Evolutionary conservation across 768 basidiomycete species (phyloP), one percentile per base, ranked within the genome.

Genomic region (Mycena sanguinolenta): DNA sequence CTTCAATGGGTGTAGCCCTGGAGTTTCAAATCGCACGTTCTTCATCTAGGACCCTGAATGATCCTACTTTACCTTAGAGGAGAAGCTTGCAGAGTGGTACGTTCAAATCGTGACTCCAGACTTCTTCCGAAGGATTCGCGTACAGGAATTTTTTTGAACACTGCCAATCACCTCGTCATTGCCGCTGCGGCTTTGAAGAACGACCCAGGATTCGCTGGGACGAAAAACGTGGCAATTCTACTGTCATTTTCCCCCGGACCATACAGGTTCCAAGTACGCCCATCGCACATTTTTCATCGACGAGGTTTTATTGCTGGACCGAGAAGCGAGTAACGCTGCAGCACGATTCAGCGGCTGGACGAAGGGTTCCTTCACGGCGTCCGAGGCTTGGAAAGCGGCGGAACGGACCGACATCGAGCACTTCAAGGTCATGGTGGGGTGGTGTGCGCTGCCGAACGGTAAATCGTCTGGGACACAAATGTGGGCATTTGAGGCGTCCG

Each of bases 71-170:
- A 65, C 25, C 19, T 14, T 65, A 19, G 53, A 32, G 13, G 64
- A 65, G 8, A 65, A 65, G 28, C 1, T 52, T 4, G 14, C 27
- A 14, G 19, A 64, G 63, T 64, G 63, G 53, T 64, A 14, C 8
- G 36, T n/a, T n/a, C 36, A 38, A 38, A 7, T 38, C 36, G 14
- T 38, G n/a, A n/a, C n/a, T n/a, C n/a, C n/a, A n/a, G n/a, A n/a
- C n/a, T n/a, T n/a, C n/a, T n/a, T n/a, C n/a, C n/a, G n/a, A n/a
- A n/a, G n/a, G n/a, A n/a, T n/a, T n/a, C n/a, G n/a, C n/a, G n/a
- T n/a, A n/a, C 30, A 65, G 64, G 55, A 58, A 65, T 46, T 58
- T 65, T 67, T 25, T 16, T 65, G 55, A 65, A 65, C 57, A 10
- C 38, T n/a, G 16, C n/a, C 4, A 65, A 65, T 53, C 64, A 49